Conservation (phyloP, 306 rosid species). For the Quercus berberidifolia region DNA sequence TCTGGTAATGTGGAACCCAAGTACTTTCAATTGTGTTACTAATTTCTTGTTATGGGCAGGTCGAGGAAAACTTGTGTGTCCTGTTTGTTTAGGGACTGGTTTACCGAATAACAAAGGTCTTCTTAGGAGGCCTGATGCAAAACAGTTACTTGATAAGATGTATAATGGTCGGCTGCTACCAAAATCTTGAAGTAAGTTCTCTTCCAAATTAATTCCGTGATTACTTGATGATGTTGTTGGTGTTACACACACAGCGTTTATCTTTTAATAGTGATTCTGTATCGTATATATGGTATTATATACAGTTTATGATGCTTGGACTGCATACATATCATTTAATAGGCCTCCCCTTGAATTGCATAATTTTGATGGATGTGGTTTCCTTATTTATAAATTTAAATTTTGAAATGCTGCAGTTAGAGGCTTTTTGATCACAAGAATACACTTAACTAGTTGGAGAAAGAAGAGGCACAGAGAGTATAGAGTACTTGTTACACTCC, state of each 20-base stretch:
- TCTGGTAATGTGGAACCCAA: background rate
- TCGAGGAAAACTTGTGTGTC: conserved; percentile 93
- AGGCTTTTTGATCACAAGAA: background rate
- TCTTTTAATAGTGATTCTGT: background rate
- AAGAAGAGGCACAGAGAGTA: background rate
- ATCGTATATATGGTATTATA: background rate
- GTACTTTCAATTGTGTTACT: conserved; percentile 7
- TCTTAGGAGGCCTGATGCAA: conserved; percentile 83
- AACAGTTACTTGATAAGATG: conserved; percentile 83
- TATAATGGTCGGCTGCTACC: conserved; percentile 81
- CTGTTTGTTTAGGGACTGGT: conserved; percentile 94
- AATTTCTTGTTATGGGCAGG: conserved; percentile 39
- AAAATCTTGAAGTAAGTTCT: conserved; percentile 41
- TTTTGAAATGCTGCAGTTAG: background rate
- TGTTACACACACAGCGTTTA: no score
- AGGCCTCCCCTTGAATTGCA: background rate
- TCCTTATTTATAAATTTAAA: background rate
- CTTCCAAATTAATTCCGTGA: background rate
- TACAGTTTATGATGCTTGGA: background rate
- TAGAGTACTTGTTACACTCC: background rate
- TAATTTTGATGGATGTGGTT: background rate
- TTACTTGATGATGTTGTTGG: no score
- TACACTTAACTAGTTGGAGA: background rate
- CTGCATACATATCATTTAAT: background rate
- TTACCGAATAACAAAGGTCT: conserved; percentile 89